Base-by-base conservation (phyloP, 441 rosid genomes). In the Adansonia rubrostipa region DNA sequence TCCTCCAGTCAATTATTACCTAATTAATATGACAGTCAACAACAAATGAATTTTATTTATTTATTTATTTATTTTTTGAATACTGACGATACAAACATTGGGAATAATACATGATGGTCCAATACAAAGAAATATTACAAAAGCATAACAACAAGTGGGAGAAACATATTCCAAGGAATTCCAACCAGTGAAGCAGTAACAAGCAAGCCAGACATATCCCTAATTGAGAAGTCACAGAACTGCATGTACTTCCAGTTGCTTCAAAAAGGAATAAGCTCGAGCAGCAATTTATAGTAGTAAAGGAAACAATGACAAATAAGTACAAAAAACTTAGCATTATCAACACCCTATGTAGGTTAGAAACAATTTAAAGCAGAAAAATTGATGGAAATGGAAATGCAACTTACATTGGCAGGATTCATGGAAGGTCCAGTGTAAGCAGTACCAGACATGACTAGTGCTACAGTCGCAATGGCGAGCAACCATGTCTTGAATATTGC, bases 401-500 rank as follows among this genome's bases (percentile, higher is more conserved):
- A 75, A 73, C 98, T 90, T 85, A 93, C 98, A 87, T 89, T 90
- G 78, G 93, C 97, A 20, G 97, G 98, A 85, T 94, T 94, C 98
- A 94, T 90, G 82, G 92, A 89, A 75, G 97, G 96, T 70, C 94
- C 94, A 4, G 98, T 94, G 81, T 90, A 91, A n/a, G 83, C 74
- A 80, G 88, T 67, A 17, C 98, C 97, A 0, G 84, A 67, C 44
- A 90, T 71, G 47, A 94, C 87, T 75, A 94, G 80, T 0, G 84
- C 75, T 15, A 91, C 86, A 19, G 93, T 89, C 5, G 83, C 88
- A 9, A 85, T 65, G 5, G 98, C 89, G 51, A 92, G 92, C 82
- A 91, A 73, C 87, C 86, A 91, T n/a, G 90, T 82, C 78, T 84
- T 87, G 57, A 87, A 63, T 4, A 94, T 62, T 1, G 76, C 19